Conservation (phyloP, 306 rosid genomes). For the Fragaria iinumae region DNA sequence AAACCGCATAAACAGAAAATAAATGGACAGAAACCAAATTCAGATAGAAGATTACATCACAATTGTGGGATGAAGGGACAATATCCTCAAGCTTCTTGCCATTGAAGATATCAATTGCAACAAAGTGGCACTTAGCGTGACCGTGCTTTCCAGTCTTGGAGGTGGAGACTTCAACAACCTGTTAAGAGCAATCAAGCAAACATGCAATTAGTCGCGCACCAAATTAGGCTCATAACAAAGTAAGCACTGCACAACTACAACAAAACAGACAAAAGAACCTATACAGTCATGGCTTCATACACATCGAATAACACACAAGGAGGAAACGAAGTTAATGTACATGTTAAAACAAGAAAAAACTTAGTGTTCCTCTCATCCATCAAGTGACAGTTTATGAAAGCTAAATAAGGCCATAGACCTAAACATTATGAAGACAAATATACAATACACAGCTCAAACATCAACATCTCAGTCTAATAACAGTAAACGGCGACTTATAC, state of each 20-base stretch:
- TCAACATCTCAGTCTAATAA: not conserved
- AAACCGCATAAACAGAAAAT: not conserved
- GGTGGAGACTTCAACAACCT: slow-evolving; percentile 71
- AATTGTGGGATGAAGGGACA: slow-evolving; percentile 74
- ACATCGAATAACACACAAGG: not conserved
- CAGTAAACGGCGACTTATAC: not conserved
- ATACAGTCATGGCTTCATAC: not conserved
- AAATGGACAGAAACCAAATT: not conserved
- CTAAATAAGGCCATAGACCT: not conserved
- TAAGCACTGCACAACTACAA: not conserved
- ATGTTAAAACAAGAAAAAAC: not conserved
- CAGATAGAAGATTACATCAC: slow-evolving; percentile 43
- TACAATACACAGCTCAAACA: not conserved
- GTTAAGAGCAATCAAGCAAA: not conserved
- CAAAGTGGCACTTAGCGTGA: slow-evolving; percentile 79
- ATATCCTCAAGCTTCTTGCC: slow-evolving; percentile 78
- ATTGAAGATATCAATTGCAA: slow-evolving; percentile 64
- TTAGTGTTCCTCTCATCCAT: not conserved
- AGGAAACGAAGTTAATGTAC: not conserved
- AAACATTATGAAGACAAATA: not conserved
- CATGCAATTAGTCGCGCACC: not conserved
- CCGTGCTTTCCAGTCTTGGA: slow-evolving; percentile 77
- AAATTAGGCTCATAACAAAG: not conserved
- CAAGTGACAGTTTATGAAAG: not conserved
- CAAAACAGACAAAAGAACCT: not conserved